Evolutionary conservation across 345 rosid species (phyloP), one percentile per base, ranked within the genome.

Genomic region (Euclidium syriacum): DNA sequence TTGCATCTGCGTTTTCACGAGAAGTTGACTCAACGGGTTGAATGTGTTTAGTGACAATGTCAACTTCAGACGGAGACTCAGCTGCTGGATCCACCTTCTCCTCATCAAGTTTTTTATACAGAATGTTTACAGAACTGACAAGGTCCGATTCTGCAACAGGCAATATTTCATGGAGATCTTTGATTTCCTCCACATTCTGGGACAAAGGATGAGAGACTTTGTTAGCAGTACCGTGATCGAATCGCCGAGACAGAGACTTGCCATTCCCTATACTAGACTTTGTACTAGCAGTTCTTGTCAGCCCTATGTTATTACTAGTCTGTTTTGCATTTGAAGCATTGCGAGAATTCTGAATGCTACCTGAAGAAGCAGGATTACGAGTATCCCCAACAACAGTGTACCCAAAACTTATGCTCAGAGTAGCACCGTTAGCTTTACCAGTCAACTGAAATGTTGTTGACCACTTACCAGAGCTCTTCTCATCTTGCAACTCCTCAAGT

Each of bases 401-500:
- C 43, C 95, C 87, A 63, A 92, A 83, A 77, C 98, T 88, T 65
- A 92, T 86, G 75, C 83, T 81, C 70, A 92, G 58, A 15, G 55
- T 70, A 61, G 89, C 96, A 65, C 89, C 95, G 55, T 57, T 79
- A 47, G 92, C 95, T 58, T 85, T 79, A 36, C 96, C 95, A 3
- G 91, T 74, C 79, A 92, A 76, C 79, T 77, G 86, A 73, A 74
- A 92, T 71, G 95, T 86, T 3, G 98, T 92, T 34, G 94, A 85
- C 98, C 98, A 92, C 64, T 83, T 82, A 50, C 96, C 91, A 0
- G 86, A 78, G 76, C 88, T 85, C 79, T 85, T 92, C 72, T 92
- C 98, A 70, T 85, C 95, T 68, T 88, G 90, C 76, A 92, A 60
- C 67, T 88, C 98, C 78, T 92, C 98, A 71, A 88, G 71, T 12